Conservation (phyloP, 116 monocot species). For the Papilionanthe hybrid region DNA sequence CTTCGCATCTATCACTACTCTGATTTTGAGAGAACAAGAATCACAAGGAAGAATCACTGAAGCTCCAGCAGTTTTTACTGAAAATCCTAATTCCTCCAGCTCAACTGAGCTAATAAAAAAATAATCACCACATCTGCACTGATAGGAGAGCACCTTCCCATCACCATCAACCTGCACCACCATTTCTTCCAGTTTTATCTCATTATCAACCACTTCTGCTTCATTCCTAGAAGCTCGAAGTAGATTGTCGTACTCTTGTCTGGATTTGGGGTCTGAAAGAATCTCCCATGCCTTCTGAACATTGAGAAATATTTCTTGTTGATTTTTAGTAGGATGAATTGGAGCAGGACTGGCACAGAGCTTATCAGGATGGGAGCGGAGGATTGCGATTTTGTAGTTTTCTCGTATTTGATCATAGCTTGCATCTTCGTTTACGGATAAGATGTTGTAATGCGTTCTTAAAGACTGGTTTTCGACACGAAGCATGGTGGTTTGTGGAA, state of each 20-base stretch:
- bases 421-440: slow-evolving; percentile 68
- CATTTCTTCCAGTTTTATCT: slow-evolving; percentile 71
- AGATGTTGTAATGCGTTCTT: slow-evolving; percentile 56
- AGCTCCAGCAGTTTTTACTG: slow-evolving; percentile 4
- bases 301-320: slow-evolving; percentile 45
- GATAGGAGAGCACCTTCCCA: slow-evolving; percentile 40
- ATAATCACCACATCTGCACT: slow-evolving; percentile 84
- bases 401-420: slow-evolving; percentile 64
- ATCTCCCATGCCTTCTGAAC: slow-evolving; percentile 93
- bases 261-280: slow-evolving; percentile 52
- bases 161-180: slow-evolving; percentile 27
- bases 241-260: slow-evolving; percentile 60
- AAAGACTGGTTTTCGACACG: slow-evolving; percentile 13
- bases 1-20: slow-evolving; percentile 17
- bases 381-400: slow-evolving; percentile 61
- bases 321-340: neutral
- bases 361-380: slow-evolving; percentile 84
- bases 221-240: slow-evolving; percentile 38
- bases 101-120: slow-evolving; percentile 47
- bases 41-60: slow-evolving; percentile 63
- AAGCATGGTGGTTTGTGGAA: slow-evolving; percentile 22
- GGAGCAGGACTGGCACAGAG: neutral
- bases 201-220: slow-evolving; percentile 31
- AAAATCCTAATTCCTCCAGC: slow-evolving; percentile 53
- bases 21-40: slow-evolving; percentile 63